Evolutionary conservation across 192 early-diverging fungal genomes (phyloP).

Genomic region (Mortierella hygrophila): DNA sequence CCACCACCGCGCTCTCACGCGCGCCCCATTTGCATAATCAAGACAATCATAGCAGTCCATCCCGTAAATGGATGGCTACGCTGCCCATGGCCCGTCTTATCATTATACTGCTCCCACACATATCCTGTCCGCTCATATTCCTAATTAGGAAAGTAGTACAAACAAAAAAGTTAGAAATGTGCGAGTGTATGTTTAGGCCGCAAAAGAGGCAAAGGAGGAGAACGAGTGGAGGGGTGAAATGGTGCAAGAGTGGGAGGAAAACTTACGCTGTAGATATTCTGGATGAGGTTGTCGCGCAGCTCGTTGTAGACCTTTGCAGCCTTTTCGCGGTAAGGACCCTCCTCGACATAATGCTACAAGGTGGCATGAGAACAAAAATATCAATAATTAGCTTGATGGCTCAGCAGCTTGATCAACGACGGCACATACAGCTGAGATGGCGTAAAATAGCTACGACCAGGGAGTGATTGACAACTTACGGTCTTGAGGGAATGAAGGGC

Average conservation of each 20-base stretch:
- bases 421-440: too few relatives aligned
- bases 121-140: constrained; percentile 84
- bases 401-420: background rate
- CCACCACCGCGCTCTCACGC: constrained; percentile 62
- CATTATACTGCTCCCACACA: constrained; percentile 94
- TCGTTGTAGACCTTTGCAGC: constrained; percentile 79
- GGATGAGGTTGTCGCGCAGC: constrained; percentile 81
- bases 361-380: constrained; percentile 25
- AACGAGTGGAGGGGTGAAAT: background rate
- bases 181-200: too few relatives aligned
- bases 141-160: constrained; percentile 20
- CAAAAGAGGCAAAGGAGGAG: too few relatives aligned
- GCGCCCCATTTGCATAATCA: constrained; percentile 76
- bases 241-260: background rate
- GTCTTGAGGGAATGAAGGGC: constrained; percentile 77
- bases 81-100: constrained; percentile 76
- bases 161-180: too few relatives aligned
- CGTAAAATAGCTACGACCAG: too few relatives aligned
- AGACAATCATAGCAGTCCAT: constrained; percentile 87
- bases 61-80: constrained; percentile 96
- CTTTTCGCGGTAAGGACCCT: constrained; percentile 76
- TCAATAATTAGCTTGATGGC: background rate
- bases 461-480: constrained; percentile 46
- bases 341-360: constrained; percentile 40
- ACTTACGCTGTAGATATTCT: constrained; percentile 77